A percentile compares a stretch with the other conserved stretches of the same genome.
phyloP scores from a whole-genome alignment of 129 eudicot genomes.

The Sambucus nigra region DNA sequence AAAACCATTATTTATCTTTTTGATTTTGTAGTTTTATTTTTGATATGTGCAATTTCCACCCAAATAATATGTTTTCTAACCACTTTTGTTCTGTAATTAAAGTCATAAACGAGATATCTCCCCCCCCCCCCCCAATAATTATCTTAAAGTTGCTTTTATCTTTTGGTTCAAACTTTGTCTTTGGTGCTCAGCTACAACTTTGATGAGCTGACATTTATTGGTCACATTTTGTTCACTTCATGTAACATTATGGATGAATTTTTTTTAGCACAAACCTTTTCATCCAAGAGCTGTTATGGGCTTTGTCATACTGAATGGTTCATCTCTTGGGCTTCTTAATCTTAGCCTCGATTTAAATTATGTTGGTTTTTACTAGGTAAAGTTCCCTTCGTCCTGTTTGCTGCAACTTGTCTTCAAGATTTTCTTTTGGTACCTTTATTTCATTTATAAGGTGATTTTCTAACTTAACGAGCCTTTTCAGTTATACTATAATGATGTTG shows the following conservation, averaged over 20 bases:
- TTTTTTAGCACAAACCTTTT: slow-evolving; percentile 90
- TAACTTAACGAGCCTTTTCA: no score
- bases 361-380: slow-evolving; percentile 91
- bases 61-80: no score
- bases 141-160: slow-evolving; percentile 5
- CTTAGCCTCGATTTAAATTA: slow-evolving; percentile 88
- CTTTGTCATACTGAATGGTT: slow-evolving; percentile 80
- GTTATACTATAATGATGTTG: no score
- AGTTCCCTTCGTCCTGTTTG: neutral
- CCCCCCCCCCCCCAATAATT: no score
- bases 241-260: slow-evolving; percentile 63
- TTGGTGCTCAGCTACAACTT: slow-evolving; percentile 58
- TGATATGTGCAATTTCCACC: no score
- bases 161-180: slow-evolving; percentile 11
- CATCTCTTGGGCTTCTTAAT: slow-evolving; percentile 81
- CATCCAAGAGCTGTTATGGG: slow-evolving; percentile 89
- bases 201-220: slow-evolving; percentile 96
- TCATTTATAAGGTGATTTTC: no score
- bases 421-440: neutral
- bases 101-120: no score
- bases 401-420: neutral
- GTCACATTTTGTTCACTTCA: slow-evolving; percentile 95
- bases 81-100: no score
- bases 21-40: no score
- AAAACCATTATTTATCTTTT: no score